phyloP scores from a whole-genome alignment of 768 basidiomycete genomes.

The Tylopilus vinaceipallidus region DNA sequence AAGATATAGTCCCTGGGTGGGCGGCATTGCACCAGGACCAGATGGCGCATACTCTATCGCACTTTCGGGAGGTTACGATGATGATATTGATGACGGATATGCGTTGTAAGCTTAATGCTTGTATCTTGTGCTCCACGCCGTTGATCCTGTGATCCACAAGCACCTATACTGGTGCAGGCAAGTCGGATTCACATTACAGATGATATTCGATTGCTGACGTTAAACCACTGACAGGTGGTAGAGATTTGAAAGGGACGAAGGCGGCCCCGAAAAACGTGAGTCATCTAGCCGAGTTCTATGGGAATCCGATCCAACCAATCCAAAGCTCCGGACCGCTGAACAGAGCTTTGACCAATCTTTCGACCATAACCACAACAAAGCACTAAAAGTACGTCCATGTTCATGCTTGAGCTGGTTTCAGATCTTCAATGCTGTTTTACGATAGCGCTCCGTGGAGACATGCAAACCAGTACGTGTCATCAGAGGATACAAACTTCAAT shows the following conservation, averaged over 20 bases:
- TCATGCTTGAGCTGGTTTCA: background rate
- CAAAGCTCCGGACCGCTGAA: constrained; percentile 81
- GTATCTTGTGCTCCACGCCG: no score
- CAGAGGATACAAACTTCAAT: constrained; percentile 66
- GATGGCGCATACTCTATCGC: constrained; percentile 83
- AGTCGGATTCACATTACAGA: background rate
- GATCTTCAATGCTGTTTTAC: background rate
- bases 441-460: constrained; percentile 72
- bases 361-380: constrained; percentile 67
- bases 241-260: constrained; percentile 85
- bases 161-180: constrained; percentile 80
- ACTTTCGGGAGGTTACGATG: constrained; percentile 86
- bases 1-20: constrained; percentile 68
- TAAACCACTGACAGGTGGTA: constrained; percentile 53
- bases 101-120: constrained; percentile 86
- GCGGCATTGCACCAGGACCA: constrained; percentile 62
- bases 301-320: background rate
- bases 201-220: background rate
- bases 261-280: constrained; percentile 78
- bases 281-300: background rate
- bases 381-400: constrained; percentile 50
- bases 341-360: constrained; percentile 85
- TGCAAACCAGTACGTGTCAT: constrained; percentile 84
- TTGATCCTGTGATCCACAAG: constrained; percentile 40
- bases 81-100: constrained; percentile 80